These are phyloP conservation scores for Pseudogymnoascus sp. DNA, from an alignment of 2,329 filamentous ascomycete genomes.

Conservation along the genomic window DNA sequence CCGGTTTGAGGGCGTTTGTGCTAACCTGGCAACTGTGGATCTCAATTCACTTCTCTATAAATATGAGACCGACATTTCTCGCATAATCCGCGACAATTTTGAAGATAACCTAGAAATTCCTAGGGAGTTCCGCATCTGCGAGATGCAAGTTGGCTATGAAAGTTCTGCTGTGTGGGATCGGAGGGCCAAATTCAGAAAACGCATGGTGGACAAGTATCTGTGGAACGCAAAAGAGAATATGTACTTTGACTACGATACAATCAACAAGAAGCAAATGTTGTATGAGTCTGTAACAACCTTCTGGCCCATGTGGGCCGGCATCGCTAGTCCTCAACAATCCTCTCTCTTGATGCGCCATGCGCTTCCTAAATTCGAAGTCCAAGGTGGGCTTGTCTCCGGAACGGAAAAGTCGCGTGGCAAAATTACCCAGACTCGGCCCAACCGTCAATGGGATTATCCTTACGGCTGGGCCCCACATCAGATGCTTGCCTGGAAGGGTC, in stretches of 20 bases:
- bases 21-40: conserved; percentile 86
- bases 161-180: conserved; percentile 87
- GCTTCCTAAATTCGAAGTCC: conserved; percentile 78
- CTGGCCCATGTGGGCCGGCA: conserved; percentile 95
- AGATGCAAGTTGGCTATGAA: conserved; percentile 62
- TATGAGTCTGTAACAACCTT: conserved; percentile 94
- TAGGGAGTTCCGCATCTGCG: conserved; percentile 67
- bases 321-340: conserved; percentile 81
- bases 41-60: conserved; percentile 94
- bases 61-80: conserved; percentile 89
- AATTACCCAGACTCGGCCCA: conserved; percentile 74
- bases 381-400: conserved; percentile 81
- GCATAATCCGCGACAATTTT: conserved; percentile 77
- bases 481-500: conserved; percentile 92
- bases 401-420: conserved; percentile 81
- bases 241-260: conserved; percentile 96
- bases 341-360: conserved; percentile 71
- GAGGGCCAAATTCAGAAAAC: conserved; percentile 74
- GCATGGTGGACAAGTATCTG: conserved; percentile 82
- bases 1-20: conserved; percentile 82
- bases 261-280: conserved; percentile 66
- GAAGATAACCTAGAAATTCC: conserved; percentile 74
- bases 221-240: conserved; percentile 91
- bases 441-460: conserved; percentile 96
- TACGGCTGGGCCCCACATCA: conserved; percentile 99